These are phyloP conservation scores for Komagataea norvegica DNA, from an alignment of 1,139 yeast species.

Conservation along the genomic window DNA sequence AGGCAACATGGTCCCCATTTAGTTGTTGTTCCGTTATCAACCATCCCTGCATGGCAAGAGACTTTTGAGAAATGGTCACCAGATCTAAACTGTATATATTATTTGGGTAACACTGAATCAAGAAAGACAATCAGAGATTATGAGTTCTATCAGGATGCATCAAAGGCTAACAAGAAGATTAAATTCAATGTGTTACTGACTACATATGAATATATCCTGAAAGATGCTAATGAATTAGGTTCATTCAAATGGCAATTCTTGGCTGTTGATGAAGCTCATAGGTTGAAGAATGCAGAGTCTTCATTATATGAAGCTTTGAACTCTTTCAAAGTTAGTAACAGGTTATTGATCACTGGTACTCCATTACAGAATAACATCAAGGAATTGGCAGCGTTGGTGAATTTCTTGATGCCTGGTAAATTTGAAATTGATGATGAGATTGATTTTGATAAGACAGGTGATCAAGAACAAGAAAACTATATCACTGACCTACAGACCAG, in stretches of 20 bases:
- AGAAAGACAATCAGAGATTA: slow-evolving; percentile 77
- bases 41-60: slow-evolving; percentile 99
- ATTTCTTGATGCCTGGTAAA: slow-evolving; percentile 94
- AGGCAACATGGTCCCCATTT: slow-evolving; percentile 96
- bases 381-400: slow-evolving; percentile 91
- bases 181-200: slow-evolving; percentile 87
- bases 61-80: slow-evolving; percentile 98
- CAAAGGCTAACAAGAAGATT: slow-evolving; percentile 48
- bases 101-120: slow-evolving; percentile 87
- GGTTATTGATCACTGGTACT: slow-evolving; percentile 93
- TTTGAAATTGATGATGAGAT: slow-evolving; percentile 88
- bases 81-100: slow-evolving; percentile 86
- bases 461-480: slow-evolving; percentile 79
- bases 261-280: slow-evolving; percentile 98
- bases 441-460: slow-evolving; percentile 79
- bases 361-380: slow-evolving; percentile 94
- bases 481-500: slow-evolving; percentile 80
- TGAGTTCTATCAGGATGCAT: slow-evolving; percentile 57
- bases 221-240: slow-evolving; percentile 79
- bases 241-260: slow-evolving; percentile 88
- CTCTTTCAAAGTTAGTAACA: slow-evolving; percentile 77
- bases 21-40: slow-evolving; percentile 92
- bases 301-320: slow-evolving; percentile 84
- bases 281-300: slow-evolving; percentile 90
- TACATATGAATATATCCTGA: slow-evolving; percentile 91